Evolutionary conservation across 345 rosid genomes (phyloP), one percentile per base, ranked within the genome.

Genomic region (Murraya paniculata): DNA sequence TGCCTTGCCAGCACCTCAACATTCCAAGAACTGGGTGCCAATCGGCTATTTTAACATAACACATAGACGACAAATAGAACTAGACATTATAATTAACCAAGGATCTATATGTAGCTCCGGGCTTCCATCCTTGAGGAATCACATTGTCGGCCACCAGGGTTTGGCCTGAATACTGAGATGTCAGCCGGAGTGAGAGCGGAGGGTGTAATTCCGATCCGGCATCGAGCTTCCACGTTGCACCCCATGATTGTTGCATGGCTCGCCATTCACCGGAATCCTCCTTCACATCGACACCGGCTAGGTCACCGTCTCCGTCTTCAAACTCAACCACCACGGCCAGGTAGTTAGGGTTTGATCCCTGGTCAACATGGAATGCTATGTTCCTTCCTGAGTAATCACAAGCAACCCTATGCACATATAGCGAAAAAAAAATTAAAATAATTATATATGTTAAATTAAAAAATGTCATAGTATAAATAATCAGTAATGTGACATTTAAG

Each of bases 191-290:
- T 14, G 92, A 87, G 62, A 89, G 78, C 8, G 91, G 91, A 6
- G 89, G 82, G 14, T 68, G 77, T 39, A 89, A 16, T 9, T 75
- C 81, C 16, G 81, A 35, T 2, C 86, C 86, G 0, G 87, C 84
- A 24, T 87, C 84, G 1, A 87, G 86, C 86, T 89, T 89, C 92
- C 92, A 89, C 2, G 79, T 84, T 0, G 91, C 91, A 2, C 89
- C 92, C 91, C 91, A 89, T 2, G 87, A 88, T 13, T 85, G 90
- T 64, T 79, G 84, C 91, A 89, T 87, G 41, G 73, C 14, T 50
- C 75, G 58, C 92, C 92, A 89, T 10, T 72, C 58, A 25, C 67
- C 68, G 0, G 33, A 39, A 30, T 25, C 84, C 9, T 86, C 82
- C 76, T 79, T 81, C 4, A 86, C 58, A 0, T 73, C 82, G 4